Conservation (phyloP, 169 alveolate species). For the Cryptosporidium tyzzeri region DNA sequence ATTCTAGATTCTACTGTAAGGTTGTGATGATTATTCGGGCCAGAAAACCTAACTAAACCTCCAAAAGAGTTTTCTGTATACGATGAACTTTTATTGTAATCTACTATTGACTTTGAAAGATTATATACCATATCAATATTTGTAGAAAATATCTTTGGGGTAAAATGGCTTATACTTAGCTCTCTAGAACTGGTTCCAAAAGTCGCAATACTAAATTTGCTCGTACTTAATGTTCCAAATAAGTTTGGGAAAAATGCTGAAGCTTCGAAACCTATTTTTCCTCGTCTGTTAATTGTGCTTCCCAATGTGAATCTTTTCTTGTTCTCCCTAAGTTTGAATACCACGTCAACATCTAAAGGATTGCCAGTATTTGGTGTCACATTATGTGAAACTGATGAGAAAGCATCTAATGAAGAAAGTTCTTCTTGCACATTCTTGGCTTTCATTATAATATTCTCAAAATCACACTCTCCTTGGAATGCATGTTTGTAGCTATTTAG, state of each 20-base stretch:
- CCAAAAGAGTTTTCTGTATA: conserved; percentile 56
- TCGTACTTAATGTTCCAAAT: conserved; percentile 61
- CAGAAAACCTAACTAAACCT: conserved; percentile 42
- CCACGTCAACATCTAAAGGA: conserved; percentile 28
- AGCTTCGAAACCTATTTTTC: conserved; percentile 59
- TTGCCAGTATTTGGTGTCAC: not conserved
- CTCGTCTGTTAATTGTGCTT: conserved; percentile 54
- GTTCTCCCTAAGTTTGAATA: conserved; percentile 8
- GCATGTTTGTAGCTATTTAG: conserved; percentile 7
- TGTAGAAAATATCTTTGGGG: conserved; percentile 46
- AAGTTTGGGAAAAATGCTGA: conserved; percentile 71
- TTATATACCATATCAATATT: conserved; percentile 49
- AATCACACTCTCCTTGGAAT: conserved; percentile 1
- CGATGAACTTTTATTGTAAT: conserved; percentile 20
- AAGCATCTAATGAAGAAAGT: conserved; percentile 8
- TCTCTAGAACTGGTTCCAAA: conserved; percentile 54
- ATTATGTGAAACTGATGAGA: conserved; percentile 37
- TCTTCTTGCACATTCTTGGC: conserved; percentile 21
- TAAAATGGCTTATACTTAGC: conserved; percentile 16
- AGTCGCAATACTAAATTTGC: conserved; percentile 36
- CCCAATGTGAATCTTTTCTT: conserved; percentile 37
- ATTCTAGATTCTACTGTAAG: conserved; percentile 40
- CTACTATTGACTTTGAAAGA: conserved; percentile 19
- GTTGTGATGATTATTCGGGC: not conserved
- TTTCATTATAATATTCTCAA: not conserved